These are phyloP conservation scores for Cucurbita pepo DNA, from an alignment of 306 rosid genomes.

Conservation along the genomic window DNA sequence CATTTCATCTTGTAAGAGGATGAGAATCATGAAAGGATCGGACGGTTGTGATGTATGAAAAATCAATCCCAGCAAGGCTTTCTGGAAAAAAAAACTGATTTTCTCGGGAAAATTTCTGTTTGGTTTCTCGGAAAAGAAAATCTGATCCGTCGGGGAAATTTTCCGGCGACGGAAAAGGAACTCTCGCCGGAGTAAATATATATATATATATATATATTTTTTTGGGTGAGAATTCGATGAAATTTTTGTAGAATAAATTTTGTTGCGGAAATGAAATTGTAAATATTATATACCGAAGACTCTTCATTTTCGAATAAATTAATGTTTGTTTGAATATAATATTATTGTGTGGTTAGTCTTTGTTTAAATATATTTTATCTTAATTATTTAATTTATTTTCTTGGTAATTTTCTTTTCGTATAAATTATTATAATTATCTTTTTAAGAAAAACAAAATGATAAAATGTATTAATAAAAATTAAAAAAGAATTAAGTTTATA, in stretches of 20 bases:
- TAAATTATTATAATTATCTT: too few species aligned
- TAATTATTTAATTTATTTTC: too few species aligned
- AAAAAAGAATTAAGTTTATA: too few species aligned
- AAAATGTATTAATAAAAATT: too few species aligned
- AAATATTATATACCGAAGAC: not conserved
- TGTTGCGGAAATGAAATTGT: not conserved
- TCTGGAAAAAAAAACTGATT: not conserved
- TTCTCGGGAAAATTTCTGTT: not conserved
- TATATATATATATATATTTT: too few species aligned
- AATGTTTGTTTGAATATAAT: not conserved
- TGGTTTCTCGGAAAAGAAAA: conserved; percentile 1
- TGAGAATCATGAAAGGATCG: conserved; percentile 3
- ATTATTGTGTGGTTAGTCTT: not conserved
- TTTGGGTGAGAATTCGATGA: not conserved
- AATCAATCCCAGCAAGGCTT: too few species aligned
- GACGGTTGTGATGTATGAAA: too few species aligned
- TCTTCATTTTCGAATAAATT: not conserved
- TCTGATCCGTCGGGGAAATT: not conserved
- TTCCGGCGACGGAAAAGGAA: not conserved
- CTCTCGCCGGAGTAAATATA: not conserved
- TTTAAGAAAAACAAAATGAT: too few species aligned
- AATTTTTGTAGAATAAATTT: not conserved
- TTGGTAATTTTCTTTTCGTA: too few species aligned
- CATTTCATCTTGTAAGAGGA: not conserved
- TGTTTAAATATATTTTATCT: too few species aligned